phyloP scores from a whole-genome alignment of 495 filamentous ascomycete species.

The Penicillium bialowiezense region DNA sequence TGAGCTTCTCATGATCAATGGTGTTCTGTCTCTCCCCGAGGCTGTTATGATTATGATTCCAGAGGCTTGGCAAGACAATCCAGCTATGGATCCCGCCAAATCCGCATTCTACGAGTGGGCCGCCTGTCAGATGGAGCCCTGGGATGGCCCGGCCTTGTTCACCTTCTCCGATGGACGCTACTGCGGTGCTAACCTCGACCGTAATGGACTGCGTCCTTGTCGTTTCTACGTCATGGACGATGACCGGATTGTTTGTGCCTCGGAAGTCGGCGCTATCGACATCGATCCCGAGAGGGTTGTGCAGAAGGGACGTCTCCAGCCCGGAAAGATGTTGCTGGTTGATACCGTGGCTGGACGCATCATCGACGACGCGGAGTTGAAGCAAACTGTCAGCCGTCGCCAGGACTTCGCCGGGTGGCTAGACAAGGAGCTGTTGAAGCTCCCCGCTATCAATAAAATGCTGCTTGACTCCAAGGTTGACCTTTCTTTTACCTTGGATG shows the following conservation, averaged over 20 bases:
- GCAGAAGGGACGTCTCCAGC: conserved; percentile 93
- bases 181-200: conserved; percentile 97
- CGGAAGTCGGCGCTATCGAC: conserved; percentile 91
- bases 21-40: conserved; percentile 93
- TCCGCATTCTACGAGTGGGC: conserved; percentile 99
- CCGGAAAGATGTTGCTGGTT: conserved; percentile 96
- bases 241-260: conserved; percentile 97
- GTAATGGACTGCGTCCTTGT: conserved; percentile 95
- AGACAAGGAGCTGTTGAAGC: conserved; percentile 78
- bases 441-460: conserved; percentile 68
- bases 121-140: conserved; percentile 99
- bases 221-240: conserved; percentile 98
- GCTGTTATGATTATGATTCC: conserved; percentile 99
- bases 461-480: conserved; percentile 59
- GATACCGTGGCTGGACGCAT: conserved; percentile 94
- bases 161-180: conserved; percentile 97
- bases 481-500: conserved; percentile 64
- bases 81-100: conserved; percentile 89
- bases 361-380: conserved; percentile 93
- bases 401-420: conserved; percentile 89
- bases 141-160: conserved; percentile 97
- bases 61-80: conserved; percentile 97
- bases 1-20: conserved; percentile 93
- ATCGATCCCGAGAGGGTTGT: conserved; percentile 89
- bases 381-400: conserved; percentile 79